phyloP scores from a whole-genome alignment of 192 early-diverging fungal genomes.

The Coemansia sp. region DNA sequence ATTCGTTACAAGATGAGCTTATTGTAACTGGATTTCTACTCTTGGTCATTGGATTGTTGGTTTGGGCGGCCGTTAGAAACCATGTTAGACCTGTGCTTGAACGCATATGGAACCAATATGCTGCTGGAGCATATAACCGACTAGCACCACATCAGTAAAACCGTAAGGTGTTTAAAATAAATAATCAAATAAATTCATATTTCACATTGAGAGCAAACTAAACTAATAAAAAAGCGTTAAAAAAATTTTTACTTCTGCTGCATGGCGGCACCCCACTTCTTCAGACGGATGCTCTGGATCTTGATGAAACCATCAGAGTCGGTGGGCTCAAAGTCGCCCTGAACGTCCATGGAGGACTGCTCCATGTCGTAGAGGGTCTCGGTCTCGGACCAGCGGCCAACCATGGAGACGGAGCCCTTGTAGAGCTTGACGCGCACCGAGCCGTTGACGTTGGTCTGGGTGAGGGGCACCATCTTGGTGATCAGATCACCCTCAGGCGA shows the following conservation, averaged over 20 bases:
- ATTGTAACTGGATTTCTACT: conserved; percentile 42
- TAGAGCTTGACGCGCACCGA: conserved; percentile 93
- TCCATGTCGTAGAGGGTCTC: conserved; percentile 91
- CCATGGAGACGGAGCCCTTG: conserved; percentile 89
- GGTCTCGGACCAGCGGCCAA: conserved; percentile 81
- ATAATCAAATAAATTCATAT: not conserved
- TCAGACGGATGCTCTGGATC: conserved; percentile 92
- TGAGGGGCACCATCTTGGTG: conserved; percentile 72
- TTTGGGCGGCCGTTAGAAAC: conserved; percentile 33
- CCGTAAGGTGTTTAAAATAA: not conserved
- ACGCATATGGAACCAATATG: conserved; percentile 36
- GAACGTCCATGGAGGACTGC: conserved; percentile 94
- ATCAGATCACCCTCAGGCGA: conserved; percentile 93
- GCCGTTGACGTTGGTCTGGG: conserved; percentile 87
- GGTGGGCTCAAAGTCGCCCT: conserved; percentile 84
- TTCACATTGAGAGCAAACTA: not conserved
- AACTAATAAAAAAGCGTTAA: not conserved
- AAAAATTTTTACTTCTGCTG: conserved; percentile 40
- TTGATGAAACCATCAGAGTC: conserved; percentile 98
- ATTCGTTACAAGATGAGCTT: conserved; percentile 49
- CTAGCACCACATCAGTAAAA: conserved; percentile 4
- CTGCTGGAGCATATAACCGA: no score
- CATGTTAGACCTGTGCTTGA: conserved; percentile 26
- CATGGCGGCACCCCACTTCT: conserved; percentile 66
- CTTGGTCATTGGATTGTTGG: conserved; percentile 37